Base-by-base conservation (phyloP, 352 stramenopile genomes). In the Peronospora farinosa region DNA sequence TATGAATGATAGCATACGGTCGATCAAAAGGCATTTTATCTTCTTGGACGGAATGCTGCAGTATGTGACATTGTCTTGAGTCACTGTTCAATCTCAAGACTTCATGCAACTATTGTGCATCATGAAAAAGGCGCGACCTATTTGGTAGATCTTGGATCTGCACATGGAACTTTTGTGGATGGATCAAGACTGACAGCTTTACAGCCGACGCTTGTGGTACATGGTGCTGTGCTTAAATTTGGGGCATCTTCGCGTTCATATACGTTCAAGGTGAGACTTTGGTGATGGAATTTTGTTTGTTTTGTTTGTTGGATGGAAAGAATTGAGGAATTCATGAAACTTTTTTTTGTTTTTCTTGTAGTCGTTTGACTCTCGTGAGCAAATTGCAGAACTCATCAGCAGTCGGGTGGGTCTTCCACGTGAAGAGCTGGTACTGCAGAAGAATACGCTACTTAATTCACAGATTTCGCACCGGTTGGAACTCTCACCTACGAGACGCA, bases 391-490 rank as follows among this genome's bases (percentile, higher is more conserved):
- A 35, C 71, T 78, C 39, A 55, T 92, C 40, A 60, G 62, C 10
- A 67, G 61, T 30, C 70, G 73, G 15, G 63, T 76, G 32, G 72
- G 73, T 2, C 54, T 92, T 3, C 71, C 78, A 12, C 54, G 37
- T 10, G 75, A 86, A 7, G 79, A 91, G 47, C 47, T 73, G 23
- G 50, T 78, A 16, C 42, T 93, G 23, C 78, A 91, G 53, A 67
- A 81, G 39, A 93, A 93, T 48, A 93, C 82, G 45, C 59, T 93
- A 46, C 59, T 93, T 7, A 93, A 93, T 51, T 70, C 65, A 25
- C 78, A 82, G 48, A 67, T 93, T 51, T 75, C 79, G 40, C 86
- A 93, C 42, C 64, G 82, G 17, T 55, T 90, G 32, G 82, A 87
- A 50, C 65, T 89, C 1, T 88, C 77, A 6, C 74, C 76, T 12